Percentiles rank a stretch among this genome's conserved stretches.
These are phyloP conservation scores for Edaphochlamys debaryana DNA, from an alignment of 139 green algal genomes.

Conservation along the genomic window DNA sequence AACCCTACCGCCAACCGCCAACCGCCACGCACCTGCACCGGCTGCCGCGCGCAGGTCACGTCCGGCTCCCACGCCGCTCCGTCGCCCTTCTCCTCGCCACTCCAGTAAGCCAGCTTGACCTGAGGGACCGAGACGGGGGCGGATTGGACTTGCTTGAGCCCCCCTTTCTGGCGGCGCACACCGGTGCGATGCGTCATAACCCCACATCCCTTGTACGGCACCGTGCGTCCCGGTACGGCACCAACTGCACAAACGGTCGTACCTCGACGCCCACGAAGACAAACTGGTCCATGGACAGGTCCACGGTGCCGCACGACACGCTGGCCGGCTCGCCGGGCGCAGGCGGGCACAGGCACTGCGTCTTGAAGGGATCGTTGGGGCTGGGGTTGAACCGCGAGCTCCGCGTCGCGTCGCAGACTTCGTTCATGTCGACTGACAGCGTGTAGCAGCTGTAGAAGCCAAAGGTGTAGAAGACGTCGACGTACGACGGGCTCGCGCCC, in stretches of 20 bases:
- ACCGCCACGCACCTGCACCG: too few species aligned
- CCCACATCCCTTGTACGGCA: too few species aligned
- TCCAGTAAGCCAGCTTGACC: neutral
- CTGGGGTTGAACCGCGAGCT: conserved; percentile 36
- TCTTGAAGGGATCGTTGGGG: conserved; percentile 42
- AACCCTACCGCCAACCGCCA: too few species aligned
- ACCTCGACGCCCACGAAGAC: conserved; percentile 3
- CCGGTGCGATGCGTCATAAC: too few species aligned
- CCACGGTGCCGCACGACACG: neutral
- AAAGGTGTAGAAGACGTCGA: conserved; percentile 36
- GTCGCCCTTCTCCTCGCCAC: neutral
- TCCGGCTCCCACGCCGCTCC: too few species aligned
- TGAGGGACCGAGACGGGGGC: neutral
- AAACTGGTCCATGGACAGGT: neutral
- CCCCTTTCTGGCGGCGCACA: neutral
- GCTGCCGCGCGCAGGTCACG: too few species aligned
- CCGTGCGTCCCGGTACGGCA: too few species aligned
- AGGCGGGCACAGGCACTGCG: conserved; percentile 32
- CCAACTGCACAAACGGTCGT: too few species aligned
- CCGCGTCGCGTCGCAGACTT: conserved; percentile 36
- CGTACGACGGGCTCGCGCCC: neutral
- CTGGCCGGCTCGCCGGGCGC: neutral
- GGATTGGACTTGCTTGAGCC: neutral
- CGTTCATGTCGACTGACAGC: conserved; percentile 16
- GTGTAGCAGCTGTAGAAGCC: conserved; percentile 47